Base-by-base conservation (phyloP, 176 grass and related monocot species). In the Bothriochloa decipiens region DNA sequence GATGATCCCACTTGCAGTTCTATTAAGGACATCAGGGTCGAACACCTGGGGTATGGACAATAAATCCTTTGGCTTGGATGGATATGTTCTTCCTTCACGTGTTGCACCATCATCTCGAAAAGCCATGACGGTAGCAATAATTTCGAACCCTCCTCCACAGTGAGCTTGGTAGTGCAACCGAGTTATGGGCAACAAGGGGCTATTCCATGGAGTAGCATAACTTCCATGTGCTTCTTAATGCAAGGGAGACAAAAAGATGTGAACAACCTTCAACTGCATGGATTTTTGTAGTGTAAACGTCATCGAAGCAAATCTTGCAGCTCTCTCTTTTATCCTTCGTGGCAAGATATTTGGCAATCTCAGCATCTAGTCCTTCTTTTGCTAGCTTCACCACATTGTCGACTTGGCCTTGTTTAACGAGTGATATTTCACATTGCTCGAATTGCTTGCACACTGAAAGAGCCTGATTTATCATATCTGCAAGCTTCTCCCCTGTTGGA, bases 21-120 rank as follows among this genome's bases (percentile, higher is more conserved):
- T 8, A 8, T 60, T 22, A 60, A 10, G 55, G 55, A 23, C 55
- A 60, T 60, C 88, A 97, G 76, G 28, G 75, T 61, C 47, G 92
- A 94, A 47, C 90, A 97, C 83, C 62, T 97, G 4, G 94, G 88
- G 23, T 92, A 90, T 28, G 92, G 90, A 33, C 90, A 97, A 81
- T 97, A 94, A 61, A 97, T 82, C 85, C 87, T n/a, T 23, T 11
- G 55, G 20, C 55, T 60, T 23, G 55, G 55, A 23, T 60, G 55
- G 55, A 55, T 77, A 86, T 73, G 90, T 91, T 40, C 84, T 82
- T 70, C 80, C 91, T 87, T 91, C 88, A 78, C 43, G 3, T 14
- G 46, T 16, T 49, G 13, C 4, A 13, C 14, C 46, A 16, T 49
- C 14, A 49, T 49, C 14, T 49, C 46, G 14, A 49, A 16, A 49